Percentiles rank a stretch among this genome's conserved stretches.
Evolutionary conservation across 352 stramenopile species (phyloP).

Genomic region (Pythium sukuiense): DNA sequence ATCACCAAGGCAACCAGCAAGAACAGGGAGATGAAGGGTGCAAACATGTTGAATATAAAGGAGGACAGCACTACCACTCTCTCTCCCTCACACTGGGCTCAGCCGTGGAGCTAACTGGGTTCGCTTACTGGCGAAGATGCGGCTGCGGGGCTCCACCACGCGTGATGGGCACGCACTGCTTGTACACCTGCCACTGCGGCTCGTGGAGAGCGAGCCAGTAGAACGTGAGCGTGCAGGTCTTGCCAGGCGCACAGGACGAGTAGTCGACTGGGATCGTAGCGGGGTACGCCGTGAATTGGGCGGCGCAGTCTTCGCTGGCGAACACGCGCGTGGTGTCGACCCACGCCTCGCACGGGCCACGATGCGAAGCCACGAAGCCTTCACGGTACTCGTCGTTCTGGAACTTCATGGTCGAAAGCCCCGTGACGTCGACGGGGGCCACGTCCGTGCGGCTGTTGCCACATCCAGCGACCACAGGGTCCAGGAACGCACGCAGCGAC

Average conservation of each 20-base stretch:
- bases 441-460: slow-evolving; percentile 35
- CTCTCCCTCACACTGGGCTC: too few relatives aligned
- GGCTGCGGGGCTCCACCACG: too few relatives aligned
- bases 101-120: too few relatives aligned
- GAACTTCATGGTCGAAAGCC: slow-evolving; percentile 38
- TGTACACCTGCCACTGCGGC: slow-evolving; percentile 35
- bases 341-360: slow-evolving; percentile 58
- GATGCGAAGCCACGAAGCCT: slow-evolving; percentile 53
- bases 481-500: slow-evolving; percentile 14
- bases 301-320: slow-evolving; percentile 46
- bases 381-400: slow-evolving; percentile 47
- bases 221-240: slow-evolving; percentile 34
- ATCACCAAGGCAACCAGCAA: background rate
- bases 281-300: slow-evolving; percentile 34
- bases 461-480: slow-evolving; percentile 26
- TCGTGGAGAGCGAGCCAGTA: slow-evolving; percentile 38
- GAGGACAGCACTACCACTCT: too few relatives aligned
- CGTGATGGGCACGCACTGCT: slow-evolving; percentile 31
- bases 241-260: slow-evolving; percentile 26
- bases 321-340: slow-evolving; percentile 47
- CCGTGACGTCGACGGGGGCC: slow-evolving; percentile 17
- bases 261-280: slow-evolving; percentile 37
- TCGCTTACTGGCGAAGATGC: too few relatives aligned
- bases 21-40: background rate
- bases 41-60: too few relatives aligned